phyloP scores from a whole-genome alignment of 768 basidiomycete species.

The Amanita molliuscula region DNA sequence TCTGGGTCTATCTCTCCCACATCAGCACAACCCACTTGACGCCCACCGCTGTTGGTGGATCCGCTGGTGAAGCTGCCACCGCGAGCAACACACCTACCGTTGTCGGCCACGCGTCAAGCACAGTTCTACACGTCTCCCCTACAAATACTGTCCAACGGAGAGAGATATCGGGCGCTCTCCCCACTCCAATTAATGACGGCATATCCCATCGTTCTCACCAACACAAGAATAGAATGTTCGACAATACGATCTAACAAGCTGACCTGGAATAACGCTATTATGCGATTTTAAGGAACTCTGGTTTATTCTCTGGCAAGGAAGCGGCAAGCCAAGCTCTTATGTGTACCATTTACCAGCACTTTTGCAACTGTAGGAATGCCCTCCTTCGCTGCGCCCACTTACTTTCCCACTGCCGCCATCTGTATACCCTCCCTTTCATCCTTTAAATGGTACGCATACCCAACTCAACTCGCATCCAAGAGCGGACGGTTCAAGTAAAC shows the following conservation, averaged over 20 bases:
- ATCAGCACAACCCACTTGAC: constrained; percentile 34
- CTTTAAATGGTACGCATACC: not conserved
- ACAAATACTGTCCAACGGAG: constrained; percentile 46
- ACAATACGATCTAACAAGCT: not conserved
- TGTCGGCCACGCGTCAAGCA: constrained; percentile 13
- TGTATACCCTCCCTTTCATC: constrained; percentile 1
- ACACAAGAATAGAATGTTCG: constrained; percentile 1
- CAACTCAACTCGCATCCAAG: not conserved
- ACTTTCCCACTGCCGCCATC: not conserved
- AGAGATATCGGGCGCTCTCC: not conserved
- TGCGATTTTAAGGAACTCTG: not conserved
- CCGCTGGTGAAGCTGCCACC: constrained; percentile 30
- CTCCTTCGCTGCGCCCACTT: too few relatives aligned
- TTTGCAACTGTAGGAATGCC: not conserved
- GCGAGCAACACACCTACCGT: constrained; percentile 10
- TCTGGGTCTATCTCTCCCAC: constrained; percentile 52
- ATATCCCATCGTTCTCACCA: not conserved
- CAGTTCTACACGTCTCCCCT: constrained; percentile 39
- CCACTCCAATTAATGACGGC: not conserved
- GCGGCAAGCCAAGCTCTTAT: not conserved
- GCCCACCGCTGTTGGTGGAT: constrained; percentile 59
- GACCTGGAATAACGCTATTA: not conserved
- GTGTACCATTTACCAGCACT: not conserved
- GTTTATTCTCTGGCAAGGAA: not conserved
- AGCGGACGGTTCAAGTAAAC: not conserved